Base-by-base conservation (phyloP, 768 basidiomycete genomes). In the Mycena leptocephala region DNA sequence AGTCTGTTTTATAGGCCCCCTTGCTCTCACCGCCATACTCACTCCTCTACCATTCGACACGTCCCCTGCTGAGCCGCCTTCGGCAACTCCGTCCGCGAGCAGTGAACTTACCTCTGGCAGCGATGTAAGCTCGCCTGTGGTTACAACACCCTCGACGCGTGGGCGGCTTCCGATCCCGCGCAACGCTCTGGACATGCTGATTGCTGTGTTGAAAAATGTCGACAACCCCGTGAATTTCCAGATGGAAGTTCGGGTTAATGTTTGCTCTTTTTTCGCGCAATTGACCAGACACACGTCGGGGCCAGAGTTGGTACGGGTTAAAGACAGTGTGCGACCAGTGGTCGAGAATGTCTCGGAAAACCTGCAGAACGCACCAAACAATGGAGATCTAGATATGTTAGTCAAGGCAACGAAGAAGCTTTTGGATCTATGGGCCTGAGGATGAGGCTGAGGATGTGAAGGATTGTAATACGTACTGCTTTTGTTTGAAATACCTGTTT, bases 171-270 rank as follows among this genome's bases (percentile, higher is more conserved):
- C 87, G 28, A 79, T 87, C 33, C 92, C 92, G 37, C 88, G 87
- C 62, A 90, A 90, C 72, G 91, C 93, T 18, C 86, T 95, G 37
- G 95, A 95, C 81, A 92, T 93, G 87, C 89, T 97, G 67, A 84
- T 92, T 58, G 87, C 86, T 53, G 91, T 93, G 65, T 84, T 97
- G 75, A 88, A 88, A 59, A 93, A 93, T 76, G 83, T 88, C 74
- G 88, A 92, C 77, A 89, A 90, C 77, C 87, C 90, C 0, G 86
- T 86, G 74, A 86, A 90, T 75, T 93, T 92, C 80, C 93, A 93
- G n/a, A 85, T 91, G 24, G 96, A 96, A 85, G 91, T 97, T 72
- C 91, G 95, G 59, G 87, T 91, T 32, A 97, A 97, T 79, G 90
- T 92, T 22, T 96, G 95, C 81, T 90, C 93, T 9, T 88, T 97